Conservation (phyloP, 1,139 yeast genomes). For the Lodderomyces theae region DNA sequence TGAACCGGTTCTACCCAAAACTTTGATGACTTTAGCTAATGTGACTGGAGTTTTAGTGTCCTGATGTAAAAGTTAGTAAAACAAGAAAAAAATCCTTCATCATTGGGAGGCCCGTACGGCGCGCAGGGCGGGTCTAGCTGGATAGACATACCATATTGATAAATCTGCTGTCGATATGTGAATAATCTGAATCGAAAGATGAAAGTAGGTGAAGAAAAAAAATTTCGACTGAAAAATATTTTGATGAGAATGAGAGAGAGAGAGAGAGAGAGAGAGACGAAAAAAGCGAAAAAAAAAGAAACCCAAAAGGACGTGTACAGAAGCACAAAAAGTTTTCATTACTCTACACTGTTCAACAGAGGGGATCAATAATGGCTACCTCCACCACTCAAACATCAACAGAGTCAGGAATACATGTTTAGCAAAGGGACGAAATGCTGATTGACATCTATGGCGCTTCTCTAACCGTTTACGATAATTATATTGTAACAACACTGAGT, state of each 20-base stretch:
- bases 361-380: too few species aligned
- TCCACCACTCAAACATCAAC: too few species aligned
- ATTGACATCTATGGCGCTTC: too few species aligned
- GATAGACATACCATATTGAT: slow-evolving; percentile 13
- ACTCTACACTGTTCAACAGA: too few species aligned
- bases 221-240: slow-evolving; percentile 5
- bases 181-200: background rate
- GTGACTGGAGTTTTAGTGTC: slow-evolving; percentile 95
- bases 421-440: too few species aligned
- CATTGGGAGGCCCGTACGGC: too few species aligned
- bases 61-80: slow-evolving; percentile 23
- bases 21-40: slow-evolving; percentile 99
- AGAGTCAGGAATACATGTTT: too few species aligned
- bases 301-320: slow-evolving; percentile 4
- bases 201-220: slow-evolving; percentile 5
- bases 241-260: background rate
- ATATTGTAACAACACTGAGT: too few species aligned
- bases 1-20: slow-evolving; percentile 99
- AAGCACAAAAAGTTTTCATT: too few species aligned
- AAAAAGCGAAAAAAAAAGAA: slow-evolving; percentile 3
- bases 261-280: background rate
- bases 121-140: too few species aligned
- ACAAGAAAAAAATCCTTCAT: too few species aligned
- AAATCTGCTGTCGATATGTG: slow-evolving; percentile 4
- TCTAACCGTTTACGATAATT: too few species aligned